Percentiles rank a stretch among this genome's conserved stretches.
Conservation (phyloP, 192 early-diverging fungal species). For the Kickxella alabastrina region DNA sequence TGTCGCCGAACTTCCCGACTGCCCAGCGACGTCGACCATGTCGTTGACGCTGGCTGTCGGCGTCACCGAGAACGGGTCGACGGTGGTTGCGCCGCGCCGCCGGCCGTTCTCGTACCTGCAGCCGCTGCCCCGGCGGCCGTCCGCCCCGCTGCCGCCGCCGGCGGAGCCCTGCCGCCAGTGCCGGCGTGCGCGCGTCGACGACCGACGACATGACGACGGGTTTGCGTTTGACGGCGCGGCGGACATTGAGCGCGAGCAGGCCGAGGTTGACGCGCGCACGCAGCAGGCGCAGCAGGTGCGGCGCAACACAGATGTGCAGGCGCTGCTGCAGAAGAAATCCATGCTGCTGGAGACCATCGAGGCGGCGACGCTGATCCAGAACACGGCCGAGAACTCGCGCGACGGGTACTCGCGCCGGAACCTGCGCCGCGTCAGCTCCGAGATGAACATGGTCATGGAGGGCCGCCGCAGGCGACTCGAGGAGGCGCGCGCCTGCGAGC, state of each 20-base stretch:
- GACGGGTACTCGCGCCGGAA: slow-evolving; percentile 34
- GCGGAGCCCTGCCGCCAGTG: too few species aligned
- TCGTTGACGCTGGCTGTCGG: neutral
- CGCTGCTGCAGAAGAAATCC: slow-evolving; percentile 16
- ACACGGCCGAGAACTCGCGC: slow-evolving; percentile 49
- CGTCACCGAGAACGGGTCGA: neutral
- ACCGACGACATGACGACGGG: slow-evolving; percentile 18
- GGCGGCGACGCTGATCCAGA: slow-evolving; percentile 43
- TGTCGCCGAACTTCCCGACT: slow-evolving; percentile 14
- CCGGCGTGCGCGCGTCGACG: neutral
- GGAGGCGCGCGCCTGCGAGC: slow-evolving; percentile 2
- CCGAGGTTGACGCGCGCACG: slow-evolving; percentile 24
- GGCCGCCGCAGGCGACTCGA: slow-evolving; percentile 17
- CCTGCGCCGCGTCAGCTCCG: slow-evolving; percentile 45
- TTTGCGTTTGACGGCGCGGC: slow-evolving; percentile 46
- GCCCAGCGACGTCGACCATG: too few species aligned
- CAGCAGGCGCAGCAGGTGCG: slow-evolving; percentile 12
- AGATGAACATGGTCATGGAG: slow-evolving; percentile 37
- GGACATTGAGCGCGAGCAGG: slow-evolving; percentile 47
- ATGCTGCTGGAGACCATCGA: slow-evolving; percentile 31
- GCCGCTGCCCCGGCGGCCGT: slow-evolving; percentile 4
- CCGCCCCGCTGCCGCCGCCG: neutral
- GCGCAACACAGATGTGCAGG: neutral
- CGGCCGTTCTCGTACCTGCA: neutral
- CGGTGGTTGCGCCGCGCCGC: slow-evolving; percentile 3